A percentile compares a stretch with the other conserved stretches of the same genome.
Conservation (phyloP, 306 rosid species). For the Prunus persica region DNA sequence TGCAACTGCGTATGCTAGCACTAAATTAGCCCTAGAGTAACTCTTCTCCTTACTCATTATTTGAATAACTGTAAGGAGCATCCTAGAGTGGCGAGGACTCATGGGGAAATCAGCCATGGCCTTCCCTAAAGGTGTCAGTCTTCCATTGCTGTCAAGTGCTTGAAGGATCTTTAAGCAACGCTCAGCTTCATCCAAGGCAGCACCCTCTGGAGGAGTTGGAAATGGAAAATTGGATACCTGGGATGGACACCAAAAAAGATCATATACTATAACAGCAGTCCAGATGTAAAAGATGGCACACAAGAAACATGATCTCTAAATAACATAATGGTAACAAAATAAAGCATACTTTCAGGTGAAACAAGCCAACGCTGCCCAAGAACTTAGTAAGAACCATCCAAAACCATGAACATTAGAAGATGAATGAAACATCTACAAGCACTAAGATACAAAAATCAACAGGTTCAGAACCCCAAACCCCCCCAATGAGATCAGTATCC, state of each 20-base stretch:
- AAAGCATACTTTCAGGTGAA: not conserved
- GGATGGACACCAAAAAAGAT: constrained; percentile 1
- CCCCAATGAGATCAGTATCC: not conserved
- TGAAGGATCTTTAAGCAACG: constrained; percentile 82
- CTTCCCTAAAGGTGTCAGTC: constrained; percentile 67
- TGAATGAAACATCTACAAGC: constrained; percentile 5
- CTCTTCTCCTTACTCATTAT: constrained; percentile 45
- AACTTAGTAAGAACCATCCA: constrained; percentile 3
- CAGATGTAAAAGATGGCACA: not conserved
- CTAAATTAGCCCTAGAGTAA: constrained; percentile 46
- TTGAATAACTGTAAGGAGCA: constrained; percentile 74
- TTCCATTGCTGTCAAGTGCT: constrained; percentile 70
- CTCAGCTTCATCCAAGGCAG: constrained; percentile 70
- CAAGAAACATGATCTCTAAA: constrained; percentile 14
- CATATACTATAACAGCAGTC: not conserved
- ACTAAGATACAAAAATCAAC: not conserved
- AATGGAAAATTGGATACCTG: constrained; percentile 86
- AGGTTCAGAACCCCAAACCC: not conserved
- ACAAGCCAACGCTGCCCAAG: constrained; percentile 1
- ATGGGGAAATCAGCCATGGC: constrained; percentile 84
- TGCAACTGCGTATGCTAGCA: constrained; percentile 77
- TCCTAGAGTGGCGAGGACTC: constrained; percentile 97
- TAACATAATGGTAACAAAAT: not conserved
- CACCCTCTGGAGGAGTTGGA: constrained; percentile 76
- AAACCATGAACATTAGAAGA: constrained; percentile 8